phyloP scores from a whole-genome alignment of 805 yeast genomes.

The Isabelozyma pseudorhagii region DNA sequence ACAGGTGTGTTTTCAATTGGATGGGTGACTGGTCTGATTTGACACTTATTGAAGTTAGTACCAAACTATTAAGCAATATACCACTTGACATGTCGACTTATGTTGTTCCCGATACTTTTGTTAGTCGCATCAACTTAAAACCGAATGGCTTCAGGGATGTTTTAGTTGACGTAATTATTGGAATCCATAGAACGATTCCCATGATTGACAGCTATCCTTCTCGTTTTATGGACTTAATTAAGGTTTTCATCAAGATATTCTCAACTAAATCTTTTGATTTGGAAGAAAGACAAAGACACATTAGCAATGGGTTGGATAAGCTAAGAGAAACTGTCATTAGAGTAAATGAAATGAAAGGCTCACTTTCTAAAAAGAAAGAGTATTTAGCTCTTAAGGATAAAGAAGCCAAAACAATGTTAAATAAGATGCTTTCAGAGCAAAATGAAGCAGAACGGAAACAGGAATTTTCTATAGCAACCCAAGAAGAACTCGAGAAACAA shows the following conservation, averaged over 20 bases:
- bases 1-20: constrained; percentile 86
- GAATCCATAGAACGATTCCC: constrained; percentile 38
- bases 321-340: constrained; percentile 73
- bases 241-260: constrained; percentile 43
- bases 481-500: constrained; percentile 63
- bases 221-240: constrained; percentile 49
- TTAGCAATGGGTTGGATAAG: constrained; percentile 69
- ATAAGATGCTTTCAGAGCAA: constrained; percentile 76
- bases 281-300: constrained; percentile 68
- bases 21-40: constrained; percentile 76
- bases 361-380: constrained; percentile 51
- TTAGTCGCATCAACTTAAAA: constrained; percentile 3
- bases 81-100: constrained; percentile 54
- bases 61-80: constrained; percentile 33
- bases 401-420: constrained; percentile 70
- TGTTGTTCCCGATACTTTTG: constrained; percentile 24
- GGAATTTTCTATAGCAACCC: constrained; percentile 78
- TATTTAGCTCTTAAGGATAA: constrained; percentile 53
- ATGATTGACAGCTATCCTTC: constrained; percentile 44
- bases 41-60: constrained; percentile 51
- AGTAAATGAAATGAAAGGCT: constrained; percentile 57
- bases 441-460: constrained; percentile 90
- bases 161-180: constrained; percentile 44
- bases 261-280: constrained; percentile 42
- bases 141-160: constrained; percentile 36